phyloP scores from a whole-genome alignment of 208 protist species.

The Endotrypanum monterogeii region DNA sequence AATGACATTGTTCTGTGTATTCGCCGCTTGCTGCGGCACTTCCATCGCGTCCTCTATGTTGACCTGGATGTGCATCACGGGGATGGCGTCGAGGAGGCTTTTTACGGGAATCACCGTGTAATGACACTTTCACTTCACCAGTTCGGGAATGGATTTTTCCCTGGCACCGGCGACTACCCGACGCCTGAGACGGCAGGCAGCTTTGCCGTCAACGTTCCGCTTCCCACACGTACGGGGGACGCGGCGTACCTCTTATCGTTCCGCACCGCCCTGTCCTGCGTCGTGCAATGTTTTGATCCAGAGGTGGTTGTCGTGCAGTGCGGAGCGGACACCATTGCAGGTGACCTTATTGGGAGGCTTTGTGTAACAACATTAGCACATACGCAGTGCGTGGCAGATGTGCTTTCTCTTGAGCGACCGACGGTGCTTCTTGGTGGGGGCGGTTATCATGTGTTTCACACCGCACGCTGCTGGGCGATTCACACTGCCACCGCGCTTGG shows the following conservation, averaged over 20 bases:
- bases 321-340: constrained; percentile 97
- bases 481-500: constrained; percentile 93
- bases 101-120: constrained; percentile 99
- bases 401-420: constrained; percentile 94
- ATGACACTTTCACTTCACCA: constrained; percentile 99
- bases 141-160: constrained; percentile 97
- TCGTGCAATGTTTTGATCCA: constrained; percentile 96
- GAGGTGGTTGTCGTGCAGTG: constrained; percentile 99
- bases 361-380: constrained; percentile 95
- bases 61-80: constrained; percentile 99
- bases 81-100: constrained; percentile 99
- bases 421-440: constrained; percentile 98
- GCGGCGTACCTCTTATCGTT: constrained; percentile 94
- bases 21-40: constrained; percentile 97
- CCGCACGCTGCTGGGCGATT: constrained; percentile 98
- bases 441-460: constrained; percentile 98
- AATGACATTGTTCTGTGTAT: constrained; percentile 99
- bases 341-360: constrained; percentile 97
- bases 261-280: constrained; percentile 89
- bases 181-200: constrained; percentile 37
- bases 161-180: constrained; percentile 93
- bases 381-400: constrained; percentile 94
- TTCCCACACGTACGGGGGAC: constrained; percentile 96
- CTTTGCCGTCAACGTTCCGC: constrained; percentile 95
- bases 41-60: constrained; percentile 98